Evolutionary conservation across 306 rosid species (phyloP).

Genomic region (Inga leiocalycina): DNA sequence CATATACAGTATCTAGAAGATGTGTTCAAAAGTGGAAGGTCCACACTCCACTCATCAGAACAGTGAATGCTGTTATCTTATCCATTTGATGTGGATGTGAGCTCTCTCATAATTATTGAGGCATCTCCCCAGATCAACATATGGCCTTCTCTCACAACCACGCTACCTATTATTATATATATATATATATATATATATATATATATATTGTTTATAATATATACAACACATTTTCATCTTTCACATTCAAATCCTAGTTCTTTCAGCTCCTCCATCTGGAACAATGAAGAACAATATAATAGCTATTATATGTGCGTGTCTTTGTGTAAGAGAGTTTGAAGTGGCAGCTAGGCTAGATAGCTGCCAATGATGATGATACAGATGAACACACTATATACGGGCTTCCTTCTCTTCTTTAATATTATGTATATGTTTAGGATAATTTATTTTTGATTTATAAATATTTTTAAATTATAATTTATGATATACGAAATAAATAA

Average conservation of each 20-base stretch:
- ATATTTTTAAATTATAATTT: no score
- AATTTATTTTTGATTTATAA: no score
- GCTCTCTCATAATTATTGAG: not conserved
- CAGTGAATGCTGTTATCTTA: not conserved
- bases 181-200: no score
- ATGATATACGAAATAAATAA: no score
- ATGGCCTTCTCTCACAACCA: not conserved
- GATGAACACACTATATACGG: constrained; percentile 39
- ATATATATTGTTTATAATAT: not conserved
- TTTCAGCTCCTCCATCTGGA: not conserved
- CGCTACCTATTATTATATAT: not conserved
- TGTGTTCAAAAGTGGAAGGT: not conserved
- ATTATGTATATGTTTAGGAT: not conserved
- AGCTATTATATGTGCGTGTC: no score
- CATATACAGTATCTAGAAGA: not conserved
- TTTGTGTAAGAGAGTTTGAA: not conserved
- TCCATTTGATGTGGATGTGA: not conserved
- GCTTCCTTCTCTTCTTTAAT: constrained; percentile 53
- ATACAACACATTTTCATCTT: not conserved
- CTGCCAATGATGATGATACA: not conserved
- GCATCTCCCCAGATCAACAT: not conserved
- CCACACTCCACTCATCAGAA: no score
- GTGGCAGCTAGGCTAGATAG: not conserved
- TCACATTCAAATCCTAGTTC: constrained; percentile 50
- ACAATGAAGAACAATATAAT: no score